Percentiles rank a stretch among this genome's conserved stretches.
These are phyloP conservation scores for Colletotrichum musicola DNA, from an alignment of 2,329 filamentous ascomycete genomes.

Conservation along the genomic window DNA sequence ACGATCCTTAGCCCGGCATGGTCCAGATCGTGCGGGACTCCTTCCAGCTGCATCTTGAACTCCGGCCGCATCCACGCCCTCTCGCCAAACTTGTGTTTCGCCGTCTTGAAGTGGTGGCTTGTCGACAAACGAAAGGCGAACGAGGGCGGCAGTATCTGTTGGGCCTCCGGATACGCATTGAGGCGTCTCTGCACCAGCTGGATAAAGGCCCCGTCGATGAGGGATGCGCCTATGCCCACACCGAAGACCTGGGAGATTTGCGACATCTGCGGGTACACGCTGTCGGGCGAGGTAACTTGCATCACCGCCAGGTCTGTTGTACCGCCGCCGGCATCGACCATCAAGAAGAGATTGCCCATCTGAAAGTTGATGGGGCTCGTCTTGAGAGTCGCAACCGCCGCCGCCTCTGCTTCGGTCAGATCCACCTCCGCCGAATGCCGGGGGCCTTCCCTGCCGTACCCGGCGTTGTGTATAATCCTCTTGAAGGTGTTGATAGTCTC, in stretches of 20 bases:
- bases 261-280: constrained; percentile 46
- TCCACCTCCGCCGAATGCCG: constrained; percentile 56
- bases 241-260: constrained; percentile 56
- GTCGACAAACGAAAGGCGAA: constrained; percentile 52
- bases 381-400: constrained; percentile 61
- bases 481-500: constrained; percentile 65
- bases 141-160: constrained; percentile 50
- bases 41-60: constrained; percentile 58
- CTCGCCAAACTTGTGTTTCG: constrained; percentile 59
- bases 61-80: constrained; percentile 54
- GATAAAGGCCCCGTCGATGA: constrained; percentile 60
- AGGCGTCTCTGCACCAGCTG: constrained; percentile 54
- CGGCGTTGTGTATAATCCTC: constrained; percentile 58
- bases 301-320: constrained; percentile 61
- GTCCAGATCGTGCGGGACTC: constrained; percentile 54
- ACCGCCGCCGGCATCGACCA: constrained; percentile 60
- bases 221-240: constrained; percentile 58
- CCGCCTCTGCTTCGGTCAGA: constrained; percentile 62
- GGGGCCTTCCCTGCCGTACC: constrained; percentile 59
- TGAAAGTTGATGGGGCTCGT: constrained; percentile 53
- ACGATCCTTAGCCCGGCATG: constrained; percentile 54
- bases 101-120: constrained; percentile 53
- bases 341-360: constrained; percentile 55
- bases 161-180: constrained; percentile 50
- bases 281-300: constrained; percentile 50